Base-by-base conservation (phyloP, 805 yeast genomes). In the Candida taoyuanica region DNA sequence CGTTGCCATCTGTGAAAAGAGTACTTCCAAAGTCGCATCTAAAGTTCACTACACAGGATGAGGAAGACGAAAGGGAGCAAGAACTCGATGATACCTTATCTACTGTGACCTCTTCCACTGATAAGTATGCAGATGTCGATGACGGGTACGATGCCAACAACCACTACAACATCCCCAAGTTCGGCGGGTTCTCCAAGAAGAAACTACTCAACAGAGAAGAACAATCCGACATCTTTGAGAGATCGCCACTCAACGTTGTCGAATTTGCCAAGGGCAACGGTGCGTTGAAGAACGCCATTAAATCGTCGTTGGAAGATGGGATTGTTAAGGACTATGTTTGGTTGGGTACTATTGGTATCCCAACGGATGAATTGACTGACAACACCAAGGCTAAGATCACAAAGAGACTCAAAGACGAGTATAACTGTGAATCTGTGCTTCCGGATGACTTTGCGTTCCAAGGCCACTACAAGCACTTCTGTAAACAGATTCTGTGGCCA, bases 401-500 rank as follows among this genome's bases (percentile, higher is more conserved):
- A 2, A 47, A 51, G 0, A 67, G 65, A 28, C 60, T 85, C 37
- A 46, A 43, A 19, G 53, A 58, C 1, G 73, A 78, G 3, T 81
- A 75, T 56, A 55, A 74, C 40, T 75, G 81, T 29, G 73, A 71
- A 42, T 77, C 87, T 0, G 85, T 88, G 3, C 77, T 76, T 42
- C 79, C 91, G 3, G 76, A 75, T 48, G 98, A 93, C 60, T 62
- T 76, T 21, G 78, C 87, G 1, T 86, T 87, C 51, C 84, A 83
- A 53, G 97, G 97, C 16, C 96, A 89, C 56, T 93, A 93, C 60
- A 78, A 78, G 41, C 85, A 86, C 36, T 93, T 84, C 59, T 91
- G 97, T 60, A 93, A 93, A 61, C 94, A 89, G 54, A 85, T 93
- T 28, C 66, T 93, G 44, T 93, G 98, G 98, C 98, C 98, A 23